These are phyloP conservation scores for Parastagonospora avenae DNA, from an alignment of 2,329 filamentous ascomycete genomes.

Conservation along the genomic window DNA sequence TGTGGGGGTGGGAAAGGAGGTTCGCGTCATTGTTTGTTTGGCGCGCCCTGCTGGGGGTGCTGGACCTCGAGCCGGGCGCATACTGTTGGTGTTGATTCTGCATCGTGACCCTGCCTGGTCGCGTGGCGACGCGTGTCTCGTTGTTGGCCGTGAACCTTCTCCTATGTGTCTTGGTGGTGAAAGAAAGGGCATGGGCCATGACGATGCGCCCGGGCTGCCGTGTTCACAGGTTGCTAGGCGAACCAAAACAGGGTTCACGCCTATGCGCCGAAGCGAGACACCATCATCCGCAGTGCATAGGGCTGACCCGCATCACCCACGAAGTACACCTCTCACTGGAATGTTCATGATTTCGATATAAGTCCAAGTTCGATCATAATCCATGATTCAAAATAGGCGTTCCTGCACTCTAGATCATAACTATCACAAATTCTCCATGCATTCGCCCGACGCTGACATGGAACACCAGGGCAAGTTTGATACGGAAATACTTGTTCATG, in stretches of 20 bases:
- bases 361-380: too few relatives aligned
- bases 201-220: constrained; percentile 13
- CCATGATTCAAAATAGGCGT: too few relatives aligned
- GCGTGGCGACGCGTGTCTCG: constrained; percentile 30
- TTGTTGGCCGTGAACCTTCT: constrained; percentile 6
- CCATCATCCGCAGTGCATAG: constrained; percentile 15
- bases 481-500: too few relatives aligned
- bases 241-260: constrained; percentile 11
- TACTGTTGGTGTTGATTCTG: constrained; percentile 22
- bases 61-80: constrained; percentile 11
- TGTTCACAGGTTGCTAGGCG: constrained; percentile 1
- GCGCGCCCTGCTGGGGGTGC: constrained; percentile 17
- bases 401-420: too few relatives aligned
- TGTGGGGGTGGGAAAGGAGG: constrained; percentile 39
- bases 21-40: constrained; percentile 45
- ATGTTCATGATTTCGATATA: too few relatives aligned
- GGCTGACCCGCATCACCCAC: constrained; percentile 1
- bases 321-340: too few relatives aligned
- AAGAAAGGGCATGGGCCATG: constrained; percentile 20
- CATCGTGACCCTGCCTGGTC: constrained; percentile 32
- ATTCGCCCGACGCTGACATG: too few relatives aligned
- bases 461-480: too few relatives aligned
- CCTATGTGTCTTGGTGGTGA: constrained; percentile 10
- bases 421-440: too few relatives aligned
- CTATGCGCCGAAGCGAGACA: constrained; percentile 15